These are phyloP conservation scores for Acanthamoeba sp. DNA, from an alignment of 208 protist genomes.

Conservation along the genomic window DNA sequence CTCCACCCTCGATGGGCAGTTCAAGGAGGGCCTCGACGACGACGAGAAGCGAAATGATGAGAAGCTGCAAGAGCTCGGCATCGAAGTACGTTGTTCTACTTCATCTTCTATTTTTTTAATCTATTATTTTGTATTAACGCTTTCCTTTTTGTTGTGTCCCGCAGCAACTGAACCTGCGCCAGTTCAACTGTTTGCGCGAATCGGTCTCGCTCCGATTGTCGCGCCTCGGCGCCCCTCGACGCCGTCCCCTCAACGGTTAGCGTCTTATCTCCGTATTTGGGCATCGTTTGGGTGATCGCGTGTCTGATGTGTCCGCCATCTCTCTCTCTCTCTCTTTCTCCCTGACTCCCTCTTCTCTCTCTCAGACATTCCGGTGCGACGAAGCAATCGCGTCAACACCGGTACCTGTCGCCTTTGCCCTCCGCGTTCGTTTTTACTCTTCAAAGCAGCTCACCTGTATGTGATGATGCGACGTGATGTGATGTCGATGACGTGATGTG, in stretches of 20 bases:
- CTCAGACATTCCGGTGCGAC: background rate
- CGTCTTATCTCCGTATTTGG: background rate
- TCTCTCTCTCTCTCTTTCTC: background rate
- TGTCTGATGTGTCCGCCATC: background rate
- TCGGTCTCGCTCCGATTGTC: slow-evolving; percentile 50
- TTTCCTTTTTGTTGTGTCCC: background rate
- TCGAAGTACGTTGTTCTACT: too few species aligned
- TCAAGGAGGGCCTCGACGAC: slow-evolving; percentile 41
- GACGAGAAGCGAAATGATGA: background rate
- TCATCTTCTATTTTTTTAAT: background rate
- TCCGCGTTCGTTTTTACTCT: background rate
- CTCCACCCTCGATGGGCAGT: slow-evolving; percentile 7
- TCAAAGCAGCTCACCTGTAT: background rate
- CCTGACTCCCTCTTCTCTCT: background rate
- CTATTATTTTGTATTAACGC: background rate
- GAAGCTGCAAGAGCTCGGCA: slow-evolving; percentile 37
- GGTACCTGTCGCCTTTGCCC: background rate
- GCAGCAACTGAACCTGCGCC: slow-evolving; percentile 57
- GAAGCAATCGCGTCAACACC: slow-evolving; percentile 3
- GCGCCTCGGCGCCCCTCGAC: slow-evolving; percentile 7
- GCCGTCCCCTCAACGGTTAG: slow-evolving; percentile 55
- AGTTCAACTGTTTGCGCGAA: slow-evolving; percentile 67
- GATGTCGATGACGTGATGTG: background rate
- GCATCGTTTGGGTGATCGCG: background rate
- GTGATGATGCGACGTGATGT: background rate